phyloP scores from a whole-genome alignment of 257 asterid species.

The Gentiana straminea region DNA sequence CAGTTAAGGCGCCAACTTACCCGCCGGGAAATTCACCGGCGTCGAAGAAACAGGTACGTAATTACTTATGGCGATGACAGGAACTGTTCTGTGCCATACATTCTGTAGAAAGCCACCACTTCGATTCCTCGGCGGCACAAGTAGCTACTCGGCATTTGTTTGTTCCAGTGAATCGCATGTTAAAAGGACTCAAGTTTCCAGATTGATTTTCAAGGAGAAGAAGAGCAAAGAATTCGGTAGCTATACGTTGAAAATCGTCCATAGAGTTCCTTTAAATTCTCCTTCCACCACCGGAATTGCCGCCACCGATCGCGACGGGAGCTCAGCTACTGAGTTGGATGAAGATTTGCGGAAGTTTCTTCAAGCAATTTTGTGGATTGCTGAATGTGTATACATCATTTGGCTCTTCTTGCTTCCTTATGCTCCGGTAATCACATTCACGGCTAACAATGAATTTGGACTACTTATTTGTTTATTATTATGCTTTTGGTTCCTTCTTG shows the following conservation, averaged over 20 bases:
- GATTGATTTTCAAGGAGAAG: conserved; percentile 5
- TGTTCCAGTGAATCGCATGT: conserved; percentile 6
- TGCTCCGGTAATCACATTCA: conserved; percentile 58
- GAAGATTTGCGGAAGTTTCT: conserved; percentile 34
- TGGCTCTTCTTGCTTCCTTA: conserved; percentile 96
- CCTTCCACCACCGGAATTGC: conserved; percentile 15
- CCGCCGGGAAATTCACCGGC: not conserved
- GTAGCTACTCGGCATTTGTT: conserved; percentile 4
- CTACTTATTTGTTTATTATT: not conserved
- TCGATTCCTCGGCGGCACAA: not conserved
- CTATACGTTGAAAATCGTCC: not conserved
- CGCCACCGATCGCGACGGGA: conserved; percentile 28
- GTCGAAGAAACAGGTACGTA: not conserved
- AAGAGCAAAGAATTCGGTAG: conserved; percentile 6
- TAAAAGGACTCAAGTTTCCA: not conserved
- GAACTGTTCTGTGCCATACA: conserved; percentile 6
- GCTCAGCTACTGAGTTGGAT: conserved; percentile 38
- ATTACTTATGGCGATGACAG: conserved; percentile 7
- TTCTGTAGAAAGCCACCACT: not conserved
- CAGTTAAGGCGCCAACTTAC: not conserved
- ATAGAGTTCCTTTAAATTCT: conserved; percentile 11
- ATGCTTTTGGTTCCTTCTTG: not conserved
- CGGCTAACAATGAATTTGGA: too few relatives aligned
- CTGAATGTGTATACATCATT: conserved; percentile 57
- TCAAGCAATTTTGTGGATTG: conserved; percentile 49